These are phyloP conservation scores for Myriosclerotinia duriaeana DNA, from an alignment of 2,329 filamentous ascomycete species.

Conservation along the genomic window DNA sequence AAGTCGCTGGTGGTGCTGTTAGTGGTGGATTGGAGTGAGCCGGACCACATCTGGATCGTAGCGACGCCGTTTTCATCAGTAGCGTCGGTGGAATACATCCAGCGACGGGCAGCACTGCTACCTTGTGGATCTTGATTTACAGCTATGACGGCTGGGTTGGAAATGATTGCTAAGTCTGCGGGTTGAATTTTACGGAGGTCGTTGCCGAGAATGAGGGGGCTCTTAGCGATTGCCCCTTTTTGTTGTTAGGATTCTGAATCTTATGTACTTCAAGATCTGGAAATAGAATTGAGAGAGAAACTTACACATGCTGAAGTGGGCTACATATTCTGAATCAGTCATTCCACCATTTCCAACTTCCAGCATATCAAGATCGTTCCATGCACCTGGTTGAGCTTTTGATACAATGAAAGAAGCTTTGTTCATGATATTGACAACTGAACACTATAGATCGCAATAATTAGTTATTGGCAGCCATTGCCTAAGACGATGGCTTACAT, in stretches of 20 bases:
- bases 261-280: not conserved
- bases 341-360: conserved; percentile 44
- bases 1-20: conserved; percentile 47
- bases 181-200: conserved; percentile 39
- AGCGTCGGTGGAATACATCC: conserved; percentile 46
- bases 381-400: conserved; percentile 38
- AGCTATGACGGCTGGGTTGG: conserved; percentile 47
- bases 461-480: not conserved
- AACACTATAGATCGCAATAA: conserved; percentile 31
- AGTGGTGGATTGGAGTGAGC: conserved; percentile 43
- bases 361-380: conserved; percentile 42
- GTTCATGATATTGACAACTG: conserved; percentile 35
- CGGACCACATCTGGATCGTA: conserved; percentile 52
- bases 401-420: conserved; percentile 38
- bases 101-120: conserved; percentile 46
- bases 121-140: conserved; percentile 45
- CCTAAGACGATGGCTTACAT: conserved; percentile 20
- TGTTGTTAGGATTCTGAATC: conserved; percentile 8
- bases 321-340: conserved; percentile 42
- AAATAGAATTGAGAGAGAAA: not conserved
- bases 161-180: conserved; percentile 43
- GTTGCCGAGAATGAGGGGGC: conserved; percentile 39
- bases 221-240: conserved; percentile 37
- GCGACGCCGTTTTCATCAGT: conserved; percentile 46
- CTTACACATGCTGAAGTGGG: conserved; percentile 39